A percentile compares a stretch with the other conserved stretches of the same genome.
Conservation (phyloP, 2,329 filamentous ascomycete genomes). For the Curvularia spicifera region DNA sequence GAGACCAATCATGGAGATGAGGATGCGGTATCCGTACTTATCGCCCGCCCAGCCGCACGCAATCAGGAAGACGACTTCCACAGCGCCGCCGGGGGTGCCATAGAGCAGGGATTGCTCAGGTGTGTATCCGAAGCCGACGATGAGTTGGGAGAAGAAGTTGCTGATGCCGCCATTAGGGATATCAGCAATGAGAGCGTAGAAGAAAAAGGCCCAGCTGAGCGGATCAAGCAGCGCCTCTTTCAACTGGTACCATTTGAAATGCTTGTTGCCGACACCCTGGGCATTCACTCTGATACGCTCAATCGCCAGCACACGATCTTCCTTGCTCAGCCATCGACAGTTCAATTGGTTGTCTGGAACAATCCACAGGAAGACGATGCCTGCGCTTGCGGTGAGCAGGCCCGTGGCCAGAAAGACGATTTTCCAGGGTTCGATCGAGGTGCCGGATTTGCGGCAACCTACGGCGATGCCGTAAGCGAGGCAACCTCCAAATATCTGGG, state of each 20-base stretch:
- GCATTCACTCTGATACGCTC: slow-evolving; percentile 77
- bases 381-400: slow-evolving; percentile 51
- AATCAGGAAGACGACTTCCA: slow-evolving; percentile 67
- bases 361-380: slow-evolving; percentile 53
- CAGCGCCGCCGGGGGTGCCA: slow-evolving; percentile 68
- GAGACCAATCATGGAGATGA: slow-evolving; percentile 62
- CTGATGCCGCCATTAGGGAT: slow-evolving; percentile 65
- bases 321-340: slow-evolving; percentile 66
- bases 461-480: slow-evolving; percentile 69
- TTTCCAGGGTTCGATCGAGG: slow-evolving; percentile 69
- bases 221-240: slow-evolving; percentile 65
- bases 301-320: slow-evolving; percentile 71
- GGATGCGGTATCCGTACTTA: slow-evolving; percentile 61
- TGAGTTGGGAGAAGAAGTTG: slow-evolving; percentile 68
- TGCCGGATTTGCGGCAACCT: slow-evolving; percentile 62
- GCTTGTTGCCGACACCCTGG: slow-evolving; percentile 74
- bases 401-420: slow-evolving; percentile 60
- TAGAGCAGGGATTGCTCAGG: slow-evolving; percentile 67
- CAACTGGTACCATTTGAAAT: slow-evolving; percentile 72
- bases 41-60: slow-evolving; percentile 64
- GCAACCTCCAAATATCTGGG: slow-evolving; percentile 66
- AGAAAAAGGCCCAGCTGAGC: slow-evolving; percentile 66
- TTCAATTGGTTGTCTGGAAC: slow-evolving; percentile 68
- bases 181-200: slow-evolving; percentile 62
- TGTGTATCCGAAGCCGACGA: slow-evolving; percentile 70